Percentiles rank a stretch among this genome's conserved stretches.
These are phyloP conservation scores for Melanogaster broomeanus DNA, from an alignment of 768 basidiomycete species.

Conservation along the genomic window DNA sequence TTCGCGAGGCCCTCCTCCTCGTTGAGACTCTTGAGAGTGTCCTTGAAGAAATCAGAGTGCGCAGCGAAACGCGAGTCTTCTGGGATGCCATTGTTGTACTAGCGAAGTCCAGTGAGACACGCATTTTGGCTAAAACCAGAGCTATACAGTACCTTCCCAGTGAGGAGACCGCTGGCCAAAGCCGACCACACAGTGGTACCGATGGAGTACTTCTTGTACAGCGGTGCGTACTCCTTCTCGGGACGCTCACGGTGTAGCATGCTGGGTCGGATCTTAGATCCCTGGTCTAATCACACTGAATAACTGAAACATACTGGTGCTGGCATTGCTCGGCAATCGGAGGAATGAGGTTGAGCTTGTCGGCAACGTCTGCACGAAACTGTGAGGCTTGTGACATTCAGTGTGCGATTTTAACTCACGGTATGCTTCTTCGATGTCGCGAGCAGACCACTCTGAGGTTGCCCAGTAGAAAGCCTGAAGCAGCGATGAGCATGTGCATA, in stretches of 20 bases:
- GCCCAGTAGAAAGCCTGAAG: constrained; percentile 46
- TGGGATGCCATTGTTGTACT: constrained; percentile 56
- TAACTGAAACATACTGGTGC: constrained; percentile 35
- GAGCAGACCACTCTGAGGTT: constrained; percentile 58
- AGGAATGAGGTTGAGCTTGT: constrained; percentile 47
- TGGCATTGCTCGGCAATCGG: constrained; percentile 58
- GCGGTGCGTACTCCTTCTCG: constrained; percentile 51
- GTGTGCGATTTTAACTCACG: constrained; percentile 19
- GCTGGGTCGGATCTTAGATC: constrained; percentile 26
- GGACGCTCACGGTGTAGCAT: constrained; percentile 55
- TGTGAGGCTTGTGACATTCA: neutral
- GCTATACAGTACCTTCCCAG: constrained; percentile 43
- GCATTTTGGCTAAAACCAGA: neutral
- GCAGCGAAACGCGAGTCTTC: constrained; percentile 50
- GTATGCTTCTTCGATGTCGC: constrained; percentile 47
- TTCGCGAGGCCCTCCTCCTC: constrained; percentile 44
- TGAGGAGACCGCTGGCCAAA: constrained; percentile 54
- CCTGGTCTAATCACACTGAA: no score
- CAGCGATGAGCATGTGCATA: neutral
- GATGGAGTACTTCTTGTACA: constrained; percentile 47
- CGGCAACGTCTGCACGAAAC: constrained; percentile 42
- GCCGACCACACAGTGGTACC: constrained; percentile 58
- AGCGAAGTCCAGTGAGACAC: neutral
- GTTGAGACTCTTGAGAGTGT: constrained; percentile 44
- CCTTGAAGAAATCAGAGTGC: constrained; percentile 48